These are phyloP conservation scores for Paraphoma chrysanthemicola DNA, from an alignment of 2,329 filamentous ascomycete genomes.

Conservation along the genomic window DNA sequence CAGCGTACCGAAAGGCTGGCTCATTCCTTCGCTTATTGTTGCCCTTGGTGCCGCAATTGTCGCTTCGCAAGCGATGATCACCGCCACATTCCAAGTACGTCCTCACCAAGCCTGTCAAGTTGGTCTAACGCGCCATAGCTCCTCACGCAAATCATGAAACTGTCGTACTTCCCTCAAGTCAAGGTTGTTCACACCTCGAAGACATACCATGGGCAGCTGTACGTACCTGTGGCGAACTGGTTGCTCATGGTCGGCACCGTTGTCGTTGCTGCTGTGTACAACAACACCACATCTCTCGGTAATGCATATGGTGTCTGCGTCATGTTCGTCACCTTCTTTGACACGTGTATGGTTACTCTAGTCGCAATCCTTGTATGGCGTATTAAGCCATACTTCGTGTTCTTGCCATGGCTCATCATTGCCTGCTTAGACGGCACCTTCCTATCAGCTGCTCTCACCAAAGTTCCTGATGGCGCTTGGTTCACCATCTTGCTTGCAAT, in stretches of 20 bases:
- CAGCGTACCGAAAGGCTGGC: slow-evolving; percentile 69
- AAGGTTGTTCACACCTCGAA: slow-evolving; percentile 74
- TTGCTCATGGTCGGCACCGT: slow-evolving; percentile 77
- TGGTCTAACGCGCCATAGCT: slow-evolving; percentile 51
- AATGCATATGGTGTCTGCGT: slow-evolving; percentile 82
- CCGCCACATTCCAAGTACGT: slow-evolving; percentile 70
- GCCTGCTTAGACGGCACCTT: slow-evolving; percentile 73
- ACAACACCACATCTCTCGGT: slow-evolving; percentile 68
- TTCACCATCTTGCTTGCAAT: slow-evolving; percentile 73
- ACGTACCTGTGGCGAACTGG: slow-evolving; percentile 79
- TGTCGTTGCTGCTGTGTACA: slow-evolving; percentile 76
- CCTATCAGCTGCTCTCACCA: slow-evolving; percentile 72
- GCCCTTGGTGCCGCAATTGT: slow-evolving; percentile 76
- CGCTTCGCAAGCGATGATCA: slow-evolving; percentile 80
- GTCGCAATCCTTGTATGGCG: slow-evolving; percentile 77
- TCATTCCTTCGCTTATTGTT: slow-evolving; percentile 72
- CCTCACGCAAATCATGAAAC: slow-evolving; percentile 75
- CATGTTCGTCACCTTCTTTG: slow-evolving; percentile 80
- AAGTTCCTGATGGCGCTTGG: slow-evolving; percentile 80
- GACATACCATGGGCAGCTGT: slow-evolving; percentile 76
- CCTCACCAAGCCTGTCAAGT: neutral
- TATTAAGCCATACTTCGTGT: slow-evolving; percentile 65
- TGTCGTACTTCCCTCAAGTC: slow-evolving; percentile 78
- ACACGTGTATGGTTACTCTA: slow-evolving; percentile 75
- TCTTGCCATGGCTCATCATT: slow-evolving; percentile 68